These are phyloP conservation scores for Aspergillus ellipticus DNA, from an alignment of 495 filamentous ascomycete species.

Conservation along the genomic window DNA sequence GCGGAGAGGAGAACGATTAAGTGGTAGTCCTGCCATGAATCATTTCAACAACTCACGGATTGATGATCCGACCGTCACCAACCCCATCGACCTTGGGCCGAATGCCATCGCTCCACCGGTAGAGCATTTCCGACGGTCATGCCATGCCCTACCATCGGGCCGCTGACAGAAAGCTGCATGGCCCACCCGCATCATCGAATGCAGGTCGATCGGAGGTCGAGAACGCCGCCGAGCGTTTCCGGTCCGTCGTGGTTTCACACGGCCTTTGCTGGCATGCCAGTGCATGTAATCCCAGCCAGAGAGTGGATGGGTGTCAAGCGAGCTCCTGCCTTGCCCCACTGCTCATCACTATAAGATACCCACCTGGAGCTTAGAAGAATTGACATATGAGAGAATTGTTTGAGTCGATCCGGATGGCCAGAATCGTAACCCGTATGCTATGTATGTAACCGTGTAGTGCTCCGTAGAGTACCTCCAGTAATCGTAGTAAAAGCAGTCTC, in stretches of 20 bases:
- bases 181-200: background rate
- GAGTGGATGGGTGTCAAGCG: background rate
- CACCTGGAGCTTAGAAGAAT: slow-evolving; percentile 11
- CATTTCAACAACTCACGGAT: background rate
- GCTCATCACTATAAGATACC: slow-evolving; percentile 18
- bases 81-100: background rate
- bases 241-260: slow-evolving; percentile 14
- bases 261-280: slow-evolving; percentile 14
- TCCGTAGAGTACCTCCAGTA: no score
- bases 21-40: background rate
- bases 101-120: background rate
- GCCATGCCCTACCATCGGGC: background rate
- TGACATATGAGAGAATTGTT: background rate
- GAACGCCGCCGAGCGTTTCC: slow-evolving; percentile 7
- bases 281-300: slow-evolving; percentile 3
- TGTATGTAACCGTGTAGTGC: no score
- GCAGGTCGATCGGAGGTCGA: slow-evolving; percentile 2
- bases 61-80: background rate
- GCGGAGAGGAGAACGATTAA: slow-evolving; percentile 41
- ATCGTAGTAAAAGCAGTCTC: no score
- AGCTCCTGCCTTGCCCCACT: background rate
- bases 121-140: background rate
- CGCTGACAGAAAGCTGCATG: background rate
- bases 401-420: background rate
- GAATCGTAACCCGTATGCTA: no score